Conservation (phyloP, 768 basidiomycete genomes). For the Tylopilus intermedius region DNA sequence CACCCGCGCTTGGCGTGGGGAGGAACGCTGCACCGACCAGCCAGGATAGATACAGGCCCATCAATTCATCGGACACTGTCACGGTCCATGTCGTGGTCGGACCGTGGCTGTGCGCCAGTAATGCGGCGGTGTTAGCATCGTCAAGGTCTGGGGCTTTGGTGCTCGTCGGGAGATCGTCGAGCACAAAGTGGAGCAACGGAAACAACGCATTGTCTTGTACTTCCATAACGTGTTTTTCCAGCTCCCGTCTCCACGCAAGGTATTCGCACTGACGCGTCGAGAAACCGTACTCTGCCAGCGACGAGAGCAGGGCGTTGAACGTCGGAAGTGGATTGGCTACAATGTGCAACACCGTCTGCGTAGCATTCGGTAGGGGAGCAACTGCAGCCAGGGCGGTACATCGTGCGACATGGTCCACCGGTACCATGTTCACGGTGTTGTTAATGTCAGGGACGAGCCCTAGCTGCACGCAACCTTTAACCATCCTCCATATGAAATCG, state of each 20-base stretch:
- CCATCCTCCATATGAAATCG: constrained; percentile 96
- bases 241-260: constrained; percentile 81
- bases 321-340: constrained; percentile 82
- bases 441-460: constrained; percentile 95
- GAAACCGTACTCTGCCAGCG: constrained; percentile 78
- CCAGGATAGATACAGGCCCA: constrained; percentile 92
- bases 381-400: constrained; percentile 73
- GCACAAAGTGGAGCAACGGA: constrained; percentile 93
- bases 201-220: constrained; percentile 95
- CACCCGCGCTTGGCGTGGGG: constrained; percentile 41
- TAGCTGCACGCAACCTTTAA: constrained; percentile 98
- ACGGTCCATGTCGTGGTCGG: constrained; percentile 34
- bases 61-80: constrained; percentile 65
- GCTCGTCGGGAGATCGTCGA: constrained; percentile 95
- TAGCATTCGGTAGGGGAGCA: constrained; percentile 44
- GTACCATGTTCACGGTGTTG: constrained; percentile 97
- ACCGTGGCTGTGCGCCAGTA: constrained; percentile 45
- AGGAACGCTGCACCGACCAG: constrained; percentile 82
- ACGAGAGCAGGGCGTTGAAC: constrained; percentile 79
- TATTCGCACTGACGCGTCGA: constrained; percentile 77
- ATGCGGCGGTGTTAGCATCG: constrained; percentile 70
- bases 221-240: constrained; percentile 94
- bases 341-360: constrained; percentile 71
- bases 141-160: constrained; percentile 91
- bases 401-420: constrained; percentile 91